Evolutionary conservation across 2,329 filamentous ascomycete species (phyloP), one percentile per base, ranked within the genome.

Genomic region (Alternaria longipes): DNA sequence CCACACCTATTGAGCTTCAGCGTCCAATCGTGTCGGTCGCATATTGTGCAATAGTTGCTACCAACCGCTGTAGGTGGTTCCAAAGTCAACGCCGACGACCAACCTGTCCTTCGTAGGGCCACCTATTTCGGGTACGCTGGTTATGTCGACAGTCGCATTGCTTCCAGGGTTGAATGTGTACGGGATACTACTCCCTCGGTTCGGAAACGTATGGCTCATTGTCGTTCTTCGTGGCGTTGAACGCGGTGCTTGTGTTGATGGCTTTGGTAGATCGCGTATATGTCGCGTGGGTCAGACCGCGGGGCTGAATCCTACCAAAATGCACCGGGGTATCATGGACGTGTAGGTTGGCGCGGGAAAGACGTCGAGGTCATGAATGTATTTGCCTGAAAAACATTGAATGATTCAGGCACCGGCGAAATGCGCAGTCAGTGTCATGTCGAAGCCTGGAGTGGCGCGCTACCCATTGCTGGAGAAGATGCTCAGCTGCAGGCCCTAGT

Each of bases 61-160:
- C 71, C 49, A 59, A 87, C 90, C 91, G 44, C 89, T 92, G 74
- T 92, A 94, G 2, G 91, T 94, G n/a, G 91, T 94, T 14, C 91
- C 91, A 80, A 94, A 94, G 76, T 94, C 91, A 8, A 94, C 87
- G 8, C 91, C 91, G 34, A 94, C 90, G 68, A 93, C 91, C 67
- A 93, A 79, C 56, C 89, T 84, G 73, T 92, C 90, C 51, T 74
- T 70, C n/a, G 66, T 60, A 14, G 66, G 62, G n/a, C 66, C 56
- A 53, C 30, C 64, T 38, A 63, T 22, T 50, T 63, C 66, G 8
- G 65, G 42, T 14, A 62, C 50, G 52, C 54, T 65, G 52, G 44
- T 53, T 41, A 60, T 45, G 22, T 54, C 63, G 40, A 69, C 56
- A 56, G 64, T 71, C 32, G 69, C 65, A 64, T 73, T 77, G 53